These are phyloP conservation scores for Eucalyptus marginata DNA, from an alignment of 345 rosid genomes.

Conservation along the genomic window DNA sequence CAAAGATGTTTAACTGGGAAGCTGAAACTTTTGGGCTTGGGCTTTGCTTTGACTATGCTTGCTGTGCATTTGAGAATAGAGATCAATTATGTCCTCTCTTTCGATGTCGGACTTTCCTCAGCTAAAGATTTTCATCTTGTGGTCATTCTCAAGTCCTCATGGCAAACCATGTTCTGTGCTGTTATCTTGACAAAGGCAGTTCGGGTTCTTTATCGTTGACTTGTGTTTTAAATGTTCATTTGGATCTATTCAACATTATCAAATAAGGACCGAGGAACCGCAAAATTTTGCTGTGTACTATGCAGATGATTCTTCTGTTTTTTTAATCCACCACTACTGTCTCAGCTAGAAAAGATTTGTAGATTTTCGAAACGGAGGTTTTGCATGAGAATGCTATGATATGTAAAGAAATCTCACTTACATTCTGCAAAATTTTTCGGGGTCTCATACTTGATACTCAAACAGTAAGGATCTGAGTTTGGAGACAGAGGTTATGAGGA, in stretches of 20 bases:
- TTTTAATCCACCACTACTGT: neutral
- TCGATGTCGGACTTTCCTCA: neutral
- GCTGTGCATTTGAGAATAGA: neutral
- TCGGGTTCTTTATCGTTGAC: neutral
- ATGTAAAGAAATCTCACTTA: neutral
- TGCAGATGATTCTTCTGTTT: neutral
- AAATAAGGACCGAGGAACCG: neutral
- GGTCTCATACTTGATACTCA: constrained; percentile 11
- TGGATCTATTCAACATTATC: neutral
- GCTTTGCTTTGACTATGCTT: neutral
- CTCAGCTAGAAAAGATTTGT: neutral
- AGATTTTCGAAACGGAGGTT: neutral
- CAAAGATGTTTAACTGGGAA: neutral
- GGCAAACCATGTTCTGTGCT: neutral
- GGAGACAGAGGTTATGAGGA: constrained; percentile 7
- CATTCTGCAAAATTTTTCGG: constrained; percentile 30
- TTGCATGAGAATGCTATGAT: constrained; percentile 5
- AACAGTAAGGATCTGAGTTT: neutral
- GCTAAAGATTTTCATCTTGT: neutral
- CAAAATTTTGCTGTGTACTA: constrained; percentile 8
- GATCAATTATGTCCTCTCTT: neutral
- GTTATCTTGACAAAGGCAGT: neutral
- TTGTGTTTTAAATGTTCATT: neutral
- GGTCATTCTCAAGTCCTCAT: neutral
- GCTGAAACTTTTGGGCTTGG: neutral